A percentile compares a stretch with the other conserved stretches of the same genome.
These are phyloP conservation scores for Metahyphopichia silvanorum DNA, from an alignment of 805 yeast species.

Conservation along the genomic window DNA sequence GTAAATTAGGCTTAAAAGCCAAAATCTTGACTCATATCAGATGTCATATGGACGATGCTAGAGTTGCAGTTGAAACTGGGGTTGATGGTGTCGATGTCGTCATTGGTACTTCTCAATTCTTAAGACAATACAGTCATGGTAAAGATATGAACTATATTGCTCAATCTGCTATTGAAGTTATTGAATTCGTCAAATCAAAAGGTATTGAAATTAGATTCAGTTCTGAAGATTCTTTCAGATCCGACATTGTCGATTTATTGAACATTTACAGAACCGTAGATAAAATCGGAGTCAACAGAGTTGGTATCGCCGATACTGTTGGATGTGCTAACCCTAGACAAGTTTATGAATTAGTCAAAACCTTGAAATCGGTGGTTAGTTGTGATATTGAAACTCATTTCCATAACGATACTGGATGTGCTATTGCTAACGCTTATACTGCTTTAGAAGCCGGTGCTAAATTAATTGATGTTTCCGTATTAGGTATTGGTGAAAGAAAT, in stretches of 20 bases:
- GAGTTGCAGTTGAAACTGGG: constrained; percentile 96
- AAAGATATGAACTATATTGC: constrained; percentile 98
- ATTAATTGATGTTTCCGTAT: constrained; percentile 89
- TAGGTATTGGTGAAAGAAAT: constrained; percentile 98
- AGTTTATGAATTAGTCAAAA: constrained; percentile 93
- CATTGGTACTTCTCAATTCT: constrained; percentile 93
- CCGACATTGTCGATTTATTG: constrained; percentile 90
- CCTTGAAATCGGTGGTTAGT: constrained; percentile 87
- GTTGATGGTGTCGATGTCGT: constrained; percentile 99
- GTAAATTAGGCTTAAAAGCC: constrained; percentile 94
- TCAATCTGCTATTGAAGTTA: constrained; percentile 92
- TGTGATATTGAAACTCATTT: constrained; percentile 98
- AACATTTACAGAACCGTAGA: constrained; percentile 96
- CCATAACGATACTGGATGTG: constrained; percentile 99
- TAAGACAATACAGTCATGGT: constrained; percentile 94
- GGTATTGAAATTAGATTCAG: constrained; percentile 96
- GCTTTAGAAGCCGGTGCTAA: constrained; percentile 98
- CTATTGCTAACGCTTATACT: constrained; percentile 97
- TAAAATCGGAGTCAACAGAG: constrained; percentile 96
- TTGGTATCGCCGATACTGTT: constrained; percentile 98
- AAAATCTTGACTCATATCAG: constrained; percentile 95
- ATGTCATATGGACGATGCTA: constrained; percentile 99
- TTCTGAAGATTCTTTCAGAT: constrained; percentile 96
- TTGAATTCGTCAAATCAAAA: constrained; percentile 94
- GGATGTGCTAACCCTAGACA: constrained; percentile 99